Evolutionary conservation across 2,329 filamentous ascomycete species (phyloP).

Genomic region (Pestalotiopsis sp.): DNA sequence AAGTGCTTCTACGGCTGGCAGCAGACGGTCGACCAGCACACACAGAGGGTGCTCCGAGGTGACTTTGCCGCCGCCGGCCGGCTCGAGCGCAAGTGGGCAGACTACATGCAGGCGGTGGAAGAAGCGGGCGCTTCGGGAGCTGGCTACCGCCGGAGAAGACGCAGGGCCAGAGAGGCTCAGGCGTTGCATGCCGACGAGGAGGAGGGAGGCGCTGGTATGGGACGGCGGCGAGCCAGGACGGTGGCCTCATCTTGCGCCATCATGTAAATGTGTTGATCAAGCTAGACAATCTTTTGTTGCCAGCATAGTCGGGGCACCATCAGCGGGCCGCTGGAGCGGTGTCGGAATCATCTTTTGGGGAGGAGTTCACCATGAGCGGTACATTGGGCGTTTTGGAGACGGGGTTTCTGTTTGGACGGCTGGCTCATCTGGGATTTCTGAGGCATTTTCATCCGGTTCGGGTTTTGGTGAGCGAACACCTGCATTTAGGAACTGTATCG

Average conservation of each 20-base stretch:
- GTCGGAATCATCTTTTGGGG: not conserved
- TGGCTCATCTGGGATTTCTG: not conserved
- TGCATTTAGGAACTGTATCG: not conserved
- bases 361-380: not conserved
- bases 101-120: slow-evolving; percentile 91
- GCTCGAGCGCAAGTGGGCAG: slow-evolving; percentile 89
- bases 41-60: slow-evolving; percentile 78
- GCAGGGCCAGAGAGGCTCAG: slow-evolving; percentile 81
- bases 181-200: slow-evolving; percentile 81
- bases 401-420: not conserved
- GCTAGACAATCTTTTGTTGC: not conserved
- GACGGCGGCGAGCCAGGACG: slow-evolving; percentile 66
- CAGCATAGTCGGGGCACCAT: not conserved
- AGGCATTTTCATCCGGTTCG: slow-evolving; percentile 6
- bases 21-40: slow-evolving; percentile 92
- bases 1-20: slow-evolving; percentile 98
- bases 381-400: slow-evolving; percentile 1
- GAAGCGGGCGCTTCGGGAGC: slow-evolving; percentile 74
- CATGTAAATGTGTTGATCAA: slow-evolving; percentile 53
- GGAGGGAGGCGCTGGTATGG: slow-evolving; percentile 59
- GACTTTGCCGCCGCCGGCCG: slow-evolving; percentile 74
- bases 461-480: not conserved
- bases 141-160: slow-evolving; percentile 69
- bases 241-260: slow-evolving; percentile 59
- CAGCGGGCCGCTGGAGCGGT: not conserved